Evolutionary conservation across 768 basidiomycete species (phyloP).

Genomic region (Candolleomyces aberdarensis): DNA sequence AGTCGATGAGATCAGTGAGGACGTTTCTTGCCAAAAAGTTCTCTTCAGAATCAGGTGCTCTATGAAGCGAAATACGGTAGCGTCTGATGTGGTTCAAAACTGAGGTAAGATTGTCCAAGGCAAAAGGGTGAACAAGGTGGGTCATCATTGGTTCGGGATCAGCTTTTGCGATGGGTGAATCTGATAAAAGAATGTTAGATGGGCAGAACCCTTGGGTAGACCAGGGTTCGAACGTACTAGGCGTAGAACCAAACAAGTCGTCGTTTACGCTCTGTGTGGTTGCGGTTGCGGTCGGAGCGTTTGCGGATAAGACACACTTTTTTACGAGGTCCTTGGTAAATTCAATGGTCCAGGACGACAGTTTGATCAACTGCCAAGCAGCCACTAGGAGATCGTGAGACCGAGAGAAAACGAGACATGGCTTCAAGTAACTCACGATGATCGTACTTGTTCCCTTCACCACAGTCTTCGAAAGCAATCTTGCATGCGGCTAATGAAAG

Average conservation of each 20-base stretch:
- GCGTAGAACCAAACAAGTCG: conserved; percentile 11
- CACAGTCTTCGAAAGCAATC: conserved; percentile 65
- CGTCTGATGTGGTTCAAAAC: conserved; percentile 56
- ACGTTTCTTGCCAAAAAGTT: conserved; percentile 65
- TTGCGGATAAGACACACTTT: conserved; percentile 40
- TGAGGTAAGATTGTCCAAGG: conserved; percentile 46
- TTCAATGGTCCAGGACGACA: conserved; percentile 58
- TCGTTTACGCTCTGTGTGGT: conserved; percentile 10
- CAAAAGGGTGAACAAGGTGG: conserved; percentile 60
- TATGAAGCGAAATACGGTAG: conserved; percentile 52
- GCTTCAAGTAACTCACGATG: conserved; percentile 40
- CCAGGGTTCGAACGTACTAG: not conserved
- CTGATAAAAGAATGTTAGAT: not conserved
- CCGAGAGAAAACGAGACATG: not conserved
- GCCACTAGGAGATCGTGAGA: conserved; percentile 42
- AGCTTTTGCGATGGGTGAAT: not conserved
- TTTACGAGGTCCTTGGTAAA: conserved; percentile 64
- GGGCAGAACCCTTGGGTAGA: not conserved
- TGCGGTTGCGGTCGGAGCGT: conserved; percentile 12
- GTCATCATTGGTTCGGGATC: conserved; percentile 37
- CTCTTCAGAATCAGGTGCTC: conserved; percentile 46
- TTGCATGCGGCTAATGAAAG: conserved; percentile 60
- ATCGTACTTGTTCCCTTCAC: conserved; percentile 59
- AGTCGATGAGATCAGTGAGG: conserved; percentile 59
- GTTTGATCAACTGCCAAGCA: conserved; percentile 67